A percentile compares a stretch with the other conserved stretches of the same genome.
Conservation (phyloP, 768 basidiomycete species). For the Hebeloma cylindrosporum region DNA sequence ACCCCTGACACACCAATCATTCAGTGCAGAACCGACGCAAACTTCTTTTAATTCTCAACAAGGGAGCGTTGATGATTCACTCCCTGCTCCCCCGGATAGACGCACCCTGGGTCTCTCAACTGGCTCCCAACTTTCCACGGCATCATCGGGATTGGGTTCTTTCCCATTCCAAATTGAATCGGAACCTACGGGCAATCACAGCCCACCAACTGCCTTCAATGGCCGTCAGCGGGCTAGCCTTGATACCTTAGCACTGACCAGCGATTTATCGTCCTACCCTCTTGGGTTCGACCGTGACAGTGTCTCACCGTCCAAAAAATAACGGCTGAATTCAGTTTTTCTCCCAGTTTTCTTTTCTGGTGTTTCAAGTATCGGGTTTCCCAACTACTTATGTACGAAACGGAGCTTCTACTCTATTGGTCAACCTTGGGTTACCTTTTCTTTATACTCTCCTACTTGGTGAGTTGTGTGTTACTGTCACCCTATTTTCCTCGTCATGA, state of each 20-base stretch:
- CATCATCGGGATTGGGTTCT: slow-evolving; percentile 77
- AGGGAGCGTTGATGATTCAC: slow-evolving; percentile 26
- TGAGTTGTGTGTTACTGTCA: neutral
- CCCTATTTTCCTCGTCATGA: neutral
- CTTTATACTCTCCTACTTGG: neutral
- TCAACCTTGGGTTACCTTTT: slow-evolving; percentile 3
- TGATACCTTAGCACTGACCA: slow-evolving; percentile 82
- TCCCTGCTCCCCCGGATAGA: slow-evolving; percentile 58
- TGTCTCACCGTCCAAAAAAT: slow-evolving; percentile 28
- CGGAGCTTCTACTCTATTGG: neutral
- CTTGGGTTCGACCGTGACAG: slow-evolving; percentile 66
- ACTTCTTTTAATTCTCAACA: slow-evolving; percentile 5
- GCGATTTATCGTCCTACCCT: slow-evolving; percentile 81
- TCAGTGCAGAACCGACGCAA: slow-evolving; percentile 26
- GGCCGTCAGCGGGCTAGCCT: slow-evolving; percentile 75
- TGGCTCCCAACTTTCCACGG: slow-evolving; percentile 73
- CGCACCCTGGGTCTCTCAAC: slow-evolving; percentile 70
- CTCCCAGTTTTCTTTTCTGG: neutral
- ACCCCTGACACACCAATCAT: slow-evolving; percentile 54
- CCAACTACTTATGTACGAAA: neutral
- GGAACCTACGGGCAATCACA: slow-evolving; percentile 40
- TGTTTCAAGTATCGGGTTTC: neutral
- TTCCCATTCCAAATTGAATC: slow-evolving; percentile 88
- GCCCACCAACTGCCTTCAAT: slow-evolving; percentile 32
- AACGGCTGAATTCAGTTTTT: neutral